A percentile compares a stretch with the other conserved stretches of the same genome.
These are phyloP conservation scores for Quercus cerris DNA, from an alignment of 306 rosid genomes.

Conservation along the genomic window DNA sequence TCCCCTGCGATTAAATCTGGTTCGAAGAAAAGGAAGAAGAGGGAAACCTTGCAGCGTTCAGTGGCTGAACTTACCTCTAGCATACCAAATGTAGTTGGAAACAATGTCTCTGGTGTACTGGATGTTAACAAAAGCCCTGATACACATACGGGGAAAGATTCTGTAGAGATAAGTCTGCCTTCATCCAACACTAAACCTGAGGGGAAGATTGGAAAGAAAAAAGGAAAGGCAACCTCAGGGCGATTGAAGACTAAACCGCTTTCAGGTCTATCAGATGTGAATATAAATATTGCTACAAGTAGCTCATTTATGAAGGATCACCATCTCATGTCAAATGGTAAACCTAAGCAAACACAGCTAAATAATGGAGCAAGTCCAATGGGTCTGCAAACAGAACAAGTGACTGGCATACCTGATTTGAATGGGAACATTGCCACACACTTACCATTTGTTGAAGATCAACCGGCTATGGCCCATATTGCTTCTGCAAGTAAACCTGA, in stretches of 20 bases:
- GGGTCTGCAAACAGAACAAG: conserved; percentile 27
- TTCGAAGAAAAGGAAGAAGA: conserved; percentile 31
- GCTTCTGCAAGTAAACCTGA: conserved; percentile 31
- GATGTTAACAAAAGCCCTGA: conserved; percentile 21
- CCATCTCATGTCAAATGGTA: conserved; percentile 12
- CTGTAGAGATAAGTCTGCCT: conserved; percentile 1
- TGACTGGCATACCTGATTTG: conserved; percentile 41
- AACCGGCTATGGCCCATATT: conserved; percentile 20
- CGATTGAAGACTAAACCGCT: conserved; percentile 53
- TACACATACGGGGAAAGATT: conserved; percentile 9
- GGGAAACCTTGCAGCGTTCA: conserved; percentile 9
- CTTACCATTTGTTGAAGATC: conserved; percentile 22
- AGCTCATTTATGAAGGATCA: conserved; percentile 23
- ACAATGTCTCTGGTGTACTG: conserved; percentile 2
- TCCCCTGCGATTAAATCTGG: conserved; percentile 14
- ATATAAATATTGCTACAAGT: conserved; percentile 20
- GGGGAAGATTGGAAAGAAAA: conserved; percentile 27
- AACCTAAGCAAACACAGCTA: conserved; percentile 30
- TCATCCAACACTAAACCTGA: neutral
- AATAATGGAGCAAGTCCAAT: conserved; percentile 13
- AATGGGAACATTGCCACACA: conserved; percentile 33
- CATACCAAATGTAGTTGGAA: conserved; percentile 15
- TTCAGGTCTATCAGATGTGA: conserved; percentile 57
- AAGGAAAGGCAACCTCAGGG: conserved; percentile 27
- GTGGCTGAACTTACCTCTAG: conserved; percentile 35